phyloP scores from a whole-genome alignment of 345 rosid species.

The Citrus maxima region DNA sequence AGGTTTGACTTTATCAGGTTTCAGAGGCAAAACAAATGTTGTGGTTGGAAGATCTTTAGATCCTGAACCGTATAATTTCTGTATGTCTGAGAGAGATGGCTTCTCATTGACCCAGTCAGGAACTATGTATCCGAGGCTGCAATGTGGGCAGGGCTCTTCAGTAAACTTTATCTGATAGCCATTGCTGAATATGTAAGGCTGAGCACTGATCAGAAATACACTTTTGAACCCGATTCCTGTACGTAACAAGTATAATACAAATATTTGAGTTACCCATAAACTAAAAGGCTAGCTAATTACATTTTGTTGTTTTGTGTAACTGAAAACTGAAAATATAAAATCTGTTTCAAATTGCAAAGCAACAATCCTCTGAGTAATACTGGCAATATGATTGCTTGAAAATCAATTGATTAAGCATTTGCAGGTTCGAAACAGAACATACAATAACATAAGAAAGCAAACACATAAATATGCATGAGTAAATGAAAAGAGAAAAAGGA shows the following conservation, averaged over 20 bases:
- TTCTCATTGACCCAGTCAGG: constrained; percentile 76
- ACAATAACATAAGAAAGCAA: too few relatives aligned
- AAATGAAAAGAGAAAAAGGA: too few relatives aligned
- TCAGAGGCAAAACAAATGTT: constrained; percentile 55
- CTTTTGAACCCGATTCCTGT: constrained; percentile 75
- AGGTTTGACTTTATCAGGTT: constrained; percentile 55
- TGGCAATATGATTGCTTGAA: too few relatives aligned
- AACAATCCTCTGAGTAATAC: too few relatives aligned
- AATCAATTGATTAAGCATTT: too few relatives aligned
- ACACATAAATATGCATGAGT: too few relatives aligned
- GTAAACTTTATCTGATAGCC: constrained; percentile 67
- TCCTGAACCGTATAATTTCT: constrained; percentile 42
- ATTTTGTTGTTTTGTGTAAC: too few relatives aligned
- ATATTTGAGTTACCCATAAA: too few relatives aligned
- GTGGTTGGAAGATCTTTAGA: constrained; percentile 51
- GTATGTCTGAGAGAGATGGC: constrained; percentile 43
- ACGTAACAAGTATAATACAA: not conserved
- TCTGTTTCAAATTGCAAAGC: too few relatives aligned
- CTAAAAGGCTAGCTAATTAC: too few relatives aligned
- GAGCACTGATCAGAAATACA: constrained; percentile 55
- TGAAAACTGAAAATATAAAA: too few relatives aligned
- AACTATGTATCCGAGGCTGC: constrained; percentile 63
- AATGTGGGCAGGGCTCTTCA: constrained; percentile 60
- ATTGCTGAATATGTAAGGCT: constrained; percentile 58
- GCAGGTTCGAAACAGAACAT: too few relatives aligned